Conservation (phyloP, 305 asterid genomes). For the Plantago lanceolata region DNA sequence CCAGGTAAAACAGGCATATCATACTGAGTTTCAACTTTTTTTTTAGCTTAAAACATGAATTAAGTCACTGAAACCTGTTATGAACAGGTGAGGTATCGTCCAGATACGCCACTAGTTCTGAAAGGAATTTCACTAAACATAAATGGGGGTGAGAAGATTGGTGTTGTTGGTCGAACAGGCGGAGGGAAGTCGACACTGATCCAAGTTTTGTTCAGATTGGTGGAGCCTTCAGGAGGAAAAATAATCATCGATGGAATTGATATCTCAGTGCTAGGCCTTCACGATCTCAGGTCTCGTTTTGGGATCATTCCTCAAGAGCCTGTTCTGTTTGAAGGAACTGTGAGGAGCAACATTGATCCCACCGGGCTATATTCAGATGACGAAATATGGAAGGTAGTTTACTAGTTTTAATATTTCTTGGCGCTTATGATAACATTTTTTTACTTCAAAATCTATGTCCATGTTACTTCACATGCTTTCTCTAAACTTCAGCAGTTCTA, state of each 20-base stretch:
- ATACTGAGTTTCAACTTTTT: neutral
- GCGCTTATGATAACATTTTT: neutral
- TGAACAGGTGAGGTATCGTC: constrained; percentile 76
- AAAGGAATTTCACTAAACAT: constrained; percentile 73
- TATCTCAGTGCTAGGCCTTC: constrained; percentile 67
- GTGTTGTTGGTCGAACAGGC: constrained; percentile 93
- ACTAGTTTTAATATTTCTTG: constrained; percentile 31
- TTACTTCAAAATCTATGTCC: neutral
- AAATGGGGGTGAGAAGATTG: constrained; percentile 83
- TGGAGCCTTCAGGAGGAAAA: constrained; percentile 78
- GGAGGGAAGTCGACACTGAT: constrained; percentile 91
- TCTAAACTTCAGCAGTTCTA: neutral
- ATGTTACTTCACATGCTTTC: neutral
- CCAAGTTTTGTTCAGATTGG: constrained; percentile 87
- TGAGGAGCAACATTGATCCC: constrained; percentile 91
- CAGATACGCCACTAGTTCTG: constrained; percentile 80
- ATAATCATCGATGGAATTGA: constrained; percentile 69
- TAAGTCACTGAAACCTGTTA: constrained; percentile 11
- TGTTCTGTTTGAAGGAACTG: constrained; percentile 88
- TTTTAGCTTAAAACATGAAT: neutral
- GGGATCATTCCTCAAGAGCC: constrained; percentile 99
- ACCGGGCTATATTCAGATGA: constrained; percentile 70
- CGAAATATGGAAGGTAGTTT: constrained; percentile 80
- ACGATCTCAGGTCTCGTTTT: constrained; percentile 83
- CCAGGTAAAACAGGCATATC: constrained; percentile 37